Conservation (phyloP, 1,284 basidiomycete species). For the Puccinia coronata region DNA sequence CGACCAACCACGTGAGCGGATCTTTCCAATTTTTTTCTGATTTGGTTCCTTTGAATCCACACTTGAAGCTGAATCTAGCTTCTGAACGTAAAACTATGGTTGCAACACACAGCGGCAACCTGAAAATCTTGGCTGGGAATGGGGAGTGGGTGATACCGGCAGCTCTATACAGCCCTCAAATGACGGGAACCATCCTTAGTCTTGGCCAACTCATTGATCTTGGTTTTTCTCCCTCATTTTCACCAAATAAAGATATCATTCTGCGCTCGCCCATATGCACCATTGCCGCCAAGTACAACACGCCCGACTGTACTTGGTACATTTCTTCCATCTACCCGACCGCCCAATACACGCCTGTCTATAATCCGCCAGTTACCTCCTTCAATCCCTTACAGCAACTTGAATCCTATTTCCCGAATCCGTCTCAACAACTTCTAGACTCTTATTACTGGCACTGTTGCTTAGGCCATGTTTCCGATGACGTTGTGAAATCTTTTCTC, state of each 20-base stretch:
- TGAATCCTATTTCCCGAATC: not conserved
- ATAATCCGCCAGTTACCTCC: too few relatives aligned
- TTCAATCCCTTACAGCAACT: too few relatives aligned
- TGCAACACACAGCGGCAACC: constrained; percentile 18
- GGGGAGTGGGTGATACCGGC: not conserved
- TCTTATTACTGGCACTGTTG: constrained; percentile 1
- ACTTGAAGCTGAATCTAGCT: not conserved
- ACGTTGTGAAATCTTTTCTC: not conserved
- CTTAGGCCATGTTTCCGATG: not conserved
- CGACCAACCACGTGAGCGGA: too few relatives aligned
- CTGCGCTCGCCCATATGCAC: not conserved
- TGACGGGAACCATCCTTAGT: constrained; percentile 16
- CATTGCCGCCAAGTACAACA: not conserved
- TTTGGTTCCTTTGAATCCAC: not conserved
- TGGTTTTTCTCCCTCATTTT: not conserved
- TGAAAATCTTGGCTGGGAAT: not conserved
- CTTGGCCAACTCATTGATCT: constrained; percentile 32
- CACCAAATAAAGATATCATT: not conserved
- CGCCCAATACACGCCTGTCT: not conserved
- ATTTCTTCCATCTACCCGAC: not conserved
- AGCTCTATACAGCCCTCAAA: constrained; percentile 9
- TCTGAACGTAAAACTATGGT: not conserved
- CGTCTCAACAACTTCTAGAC: not conserved
- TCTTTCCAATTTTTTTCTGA: not conserved
- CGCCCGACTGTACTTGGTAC: not conserved